A percentile compares a stretch with the other conserved stretches of the same genome.
phyloP scores from a whole-genome alignment of 1,139 yeast genomes.

The Saccharomycopsis hybrid region DNA sequence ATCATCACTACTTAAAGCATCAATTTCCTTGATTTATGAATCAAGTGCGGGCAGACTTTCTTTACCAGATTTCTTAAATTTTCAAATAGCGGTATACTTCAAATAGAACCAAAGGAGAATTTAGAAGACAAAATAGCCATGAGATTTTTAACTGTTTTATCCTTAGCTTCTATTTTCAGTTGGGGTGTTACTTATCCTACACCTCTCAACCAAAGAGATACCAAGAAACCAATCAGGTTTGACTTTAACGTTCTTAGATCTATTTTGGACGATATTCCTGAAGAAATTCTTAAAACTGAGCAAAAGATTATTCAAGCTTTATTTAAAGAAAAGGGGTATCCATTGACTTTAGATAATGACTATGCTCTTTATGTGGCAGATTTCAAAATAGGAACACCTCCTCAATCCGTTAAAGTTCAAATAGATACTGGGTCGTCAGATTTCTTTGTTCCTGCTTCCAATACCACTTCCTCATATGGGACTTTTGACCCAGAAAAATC shows the following conservation, averaged over 20 bases:
- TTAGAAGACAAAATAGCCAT: too few species aligned
- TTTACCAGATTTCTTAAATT: too few species aligned
- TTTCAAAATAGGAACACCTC: slow-evolving; percentile 19
- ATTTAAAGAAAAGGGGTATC: slow-evolving; percentile 31
- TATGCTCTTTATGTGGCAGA: slow-evolving; percentile 15
- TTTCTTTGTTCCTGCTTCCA: slow-evolving; percentile 25
- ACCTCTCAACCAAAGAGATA: too few species aligned
- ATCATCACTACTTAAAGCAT: too few species aligned
- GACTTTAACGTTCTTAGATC: slow-evolving; percentile 18
- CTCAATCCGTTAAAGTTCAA: slow-evolving; percentile 31
- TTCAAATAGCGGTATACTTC: too few species aligned
- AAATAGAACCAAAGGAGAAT: too few species aligned
- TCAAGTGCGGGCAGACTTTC: too few species aligned
- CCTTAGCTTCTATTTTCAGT: background rate
- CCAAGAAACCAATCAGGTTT: slow-evolving; percentile 10
- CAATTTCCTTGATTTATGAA: too few species aligned
- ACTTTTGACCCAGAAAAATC: slow-evolving; percentile 20
- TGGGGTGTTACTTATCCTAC: too few species aligned
- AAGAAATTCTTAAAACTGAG: slow-evolving; percentile 5
- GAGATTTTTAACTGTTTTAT: background rate
- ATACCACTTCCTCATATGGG: slow-evolving; percentile 6
- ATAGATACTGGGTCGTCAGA: slow-evolving; percentile 46
- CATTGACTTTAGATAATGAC: slow-evolving; percentile 24
- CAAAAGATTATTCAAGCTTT: slow-evolving; percentile 23
- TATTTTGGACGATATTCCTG: too few species aligned